Conservation (phyloP, 768 basidiomycete species). For the Pisolithus tinctorius region DNA sequence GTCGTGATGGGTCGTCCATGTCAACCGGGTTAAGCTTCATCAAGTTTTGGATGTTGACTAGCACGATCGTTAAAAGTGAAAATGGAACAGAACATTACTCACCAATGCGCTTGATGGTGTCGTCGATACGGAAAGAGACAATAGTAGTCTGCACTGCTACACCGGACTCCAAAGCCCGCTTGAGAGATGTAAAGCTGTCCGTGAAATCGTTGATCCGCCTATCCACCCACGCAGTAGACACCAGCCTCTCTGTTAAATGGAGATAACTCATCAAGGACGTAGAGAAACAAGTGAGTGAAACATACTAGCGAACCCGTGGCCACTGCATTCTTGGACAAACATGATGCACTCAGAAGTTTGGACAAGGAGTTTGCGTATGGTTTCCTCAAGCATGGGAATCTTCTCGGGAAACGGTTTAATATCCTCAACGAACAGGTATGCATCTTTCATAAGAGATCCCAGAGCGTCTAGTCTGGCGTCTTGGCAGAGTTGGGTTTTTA, state of each 20-base stretch:
- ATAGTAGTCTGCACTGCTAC: constrained; percentile 18
- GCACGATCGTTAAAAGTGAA: background rate
- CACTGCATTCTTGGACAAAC: constrained; percentile 31
- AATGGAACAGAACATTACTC: background rate
- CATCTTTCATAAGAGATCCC: constrained; percentile 22
- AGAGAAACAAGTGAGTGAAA: background rate
- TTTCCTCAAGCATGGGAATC: constrained; percentile 22
- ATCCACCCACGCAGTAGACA: constrained; percentile 14
- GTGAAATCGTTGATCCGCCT: constrained; percentile 15
- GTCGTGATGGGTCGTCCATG: constrained; percentile 21
- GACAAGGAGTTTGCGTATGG: constrained; percentile 18
- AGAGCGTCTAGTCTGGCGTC: constrained; percentile 22
- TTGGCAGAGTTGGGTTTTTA: constrained; percentile 23
- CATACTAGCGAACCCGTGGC: constrained; percentile 29
- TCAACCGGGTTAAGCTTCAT: constrained; percentile 21
- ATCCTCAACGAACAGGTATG: constrained; percentile 26
- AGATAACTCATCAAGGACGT: constrained; percentile 1
- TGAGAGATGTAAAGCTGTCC: constrained; percentile 17
- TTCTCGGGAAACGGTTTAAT: constrained; percentile 22
- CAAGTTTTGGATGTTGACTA: constrained; percentile 17
- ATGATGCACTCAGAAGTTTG: constrained; percentile 32
- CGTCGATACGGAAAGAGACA: constrained; percentile 24
- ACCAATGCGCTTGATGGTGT: constrained; percentile 21
- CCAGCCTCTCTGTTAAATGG: constrained; percentile 11
- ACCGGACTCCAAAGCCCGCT: constrained; percentile 20